phyloP scores from a whole-genome alignment of 2,329 filamentous ascomycete species.

The Microsporum audouinii region DNA sequence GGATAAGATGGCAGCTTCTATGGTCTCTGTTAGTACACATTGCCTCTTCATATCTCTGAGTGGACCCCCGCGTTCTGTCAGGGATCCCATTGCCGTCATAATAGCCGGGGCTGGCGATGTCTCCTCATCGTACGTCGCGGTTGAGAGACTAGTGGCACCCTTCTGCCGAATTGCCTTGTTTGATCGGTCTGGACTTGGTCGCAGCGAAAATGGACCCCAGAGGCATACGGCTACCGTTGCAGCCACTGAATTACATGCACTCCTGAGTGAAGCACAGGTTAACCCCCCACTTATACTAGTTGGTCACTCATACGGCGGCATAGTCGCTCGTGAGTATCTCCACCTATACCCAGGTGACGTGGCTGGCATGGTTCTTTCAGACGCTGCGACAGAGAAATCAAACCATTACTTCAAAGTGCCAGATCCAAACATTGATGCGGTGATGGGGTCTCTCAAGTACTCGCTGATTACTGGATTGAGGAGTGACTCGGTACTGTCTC shows the following conservation, averaged over 20 bases:
- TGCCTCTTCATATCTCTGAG: slow-evolving; percentile 22
- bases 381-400: slow-evolving; percentile 27
- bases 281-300: slow-evolving; percentile 25
- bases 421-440: slow-evolving; percentile 22
- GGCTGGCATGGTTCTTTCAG: slow-evolving; percentile 28
- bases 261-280: slow-evolving; percentile 19
- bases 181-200: slow-evolving; percentile 30
- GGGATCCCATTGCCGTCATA: slow-evolving; percentile 25
- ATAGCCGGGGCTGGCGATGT: slow-evolving; percentile 29
- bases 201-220: slow-evolving; percentile 19
- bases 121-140: slow-evolving; percentile 23
- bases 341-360: slow-evolving; percentile 23
- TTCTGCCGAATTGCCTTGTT: slow-evolving; percentile 26
- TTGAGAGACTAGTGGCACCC: slow-evolving; percentile 21
- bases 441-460: slow-evolving; percentile 24
- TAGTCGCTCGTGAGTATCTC: slow-evolving; percentile 31
- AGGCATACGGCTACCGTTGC: slow-evolving; percentile 17
- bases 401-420: slow-evolving; percentile 23
- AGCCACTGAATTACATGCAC: slow-evolving; percentile 23
- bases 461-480: slow-evolving; percentile 24
- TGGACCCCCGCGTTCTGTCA: slow-evolving; percentile 17
- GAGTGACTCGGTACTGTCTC: slow-evolving; percentile 20
- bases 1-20: not conserved
- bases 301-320: slow-evolving; percentile 32
- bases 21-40: slow-evolving; percentile 25